Base-by-base conservation (phyloP, 202 grass and related monocot genomes). In the Thinopyrum obtusiflorum region DNA sequence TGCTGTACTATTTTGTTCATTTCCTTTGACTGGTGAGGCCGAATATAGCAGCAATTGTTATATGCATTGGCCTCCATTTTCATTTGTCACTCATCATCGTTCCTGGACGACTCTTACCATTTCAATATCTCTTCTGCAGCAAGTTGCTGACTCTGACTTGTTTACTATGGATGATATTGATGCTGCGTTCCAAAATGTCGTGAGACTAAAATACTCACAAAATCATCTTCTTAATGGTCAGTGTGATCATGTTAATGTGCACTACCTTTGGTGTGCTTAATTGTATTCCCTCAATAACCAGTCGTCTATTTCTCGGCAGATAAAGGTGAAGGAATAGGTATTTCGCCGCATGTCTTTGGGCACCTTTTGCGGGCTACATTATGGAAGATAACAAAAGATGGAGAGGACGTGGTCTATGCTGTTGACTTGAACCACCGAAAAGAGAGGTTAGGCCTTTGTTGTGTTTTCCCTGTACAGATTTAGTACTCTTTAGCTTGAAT, bases 361-460 rank as follows among this genome's bases (percentile, higher is more conserved):
- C 96, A 98, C 94, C 93, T 94, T 88, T 89, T 98, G 91, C 93
- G 96, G 1, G 91, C 93, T 44, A 95, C 96, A 6, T 76, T 98
- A 74, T 98, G 96, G 96, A 98, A 95, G 90, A 98, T 98, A 83
- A 98, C 96, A 57, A 95, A 98, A 85, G 96, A 98, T 89, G 96
- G 96, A 31, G 93, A 98, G 60, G 93, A 98, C 76, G 88, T 98
- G 0, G 63, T 98, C 49, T 98, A 98, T 76, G 96, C 91, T 47
- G 91, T 98, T 63, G 96, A 98, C 33, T 98, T 95, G 55, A 98
- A 98, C 90, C 96, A 98, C 89, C 91, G 91, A 62, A 98, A 95
- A 91, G 93, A 98, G 78, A 88, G 85, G 95, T 98, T 76, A 67
- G 39, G 84, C 32, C 46, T 82, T 2, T 78, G 71, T 78, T 80